Conservation (phyloP, 805 yeast genomes). For the Yarrowia osloensis region DNA sequence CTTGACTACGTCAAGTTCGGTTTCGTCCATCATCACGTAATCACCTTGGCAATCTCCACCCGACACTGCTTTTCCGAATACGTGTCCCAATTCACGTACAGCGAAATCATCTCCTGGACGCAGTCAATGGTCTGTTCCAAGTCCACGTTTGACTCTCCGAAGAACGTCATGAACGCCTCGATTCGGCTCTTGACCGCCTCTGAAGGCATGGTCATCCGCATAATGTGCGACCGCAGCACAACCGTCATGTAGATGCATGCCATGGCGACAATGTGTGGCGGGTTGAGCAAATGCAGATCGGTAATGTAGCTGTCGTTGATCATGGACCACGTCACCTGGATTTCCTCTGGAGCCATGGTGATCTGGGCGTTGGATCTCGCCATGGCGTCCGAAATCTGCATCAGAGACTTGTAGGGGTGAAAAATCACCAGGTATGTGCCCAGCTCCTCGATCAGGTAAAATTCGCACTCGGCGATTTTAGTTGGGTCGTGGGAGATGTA, state of each 20-base stretch:
- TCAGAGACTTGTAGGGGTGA: constrained; percentile 47
- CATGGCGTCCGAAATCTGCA: constrained; percentile 52
- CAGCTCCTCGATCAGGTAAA: constrained; percentile 86
- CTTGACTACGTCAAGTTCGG: no score
- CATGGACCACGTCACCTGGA: constrained; percentile 86
- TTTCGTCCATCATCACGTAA: no score
- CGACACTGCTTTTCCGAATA: constrained; percentile 55
- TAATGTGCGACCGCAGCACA: constrained; percentile 49
- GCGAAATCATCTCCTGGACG: constrained; percentile 76
- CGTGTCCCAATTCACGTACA: constrained; percentile 85
- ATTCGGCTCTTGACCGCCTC: constrained; percentile 48
- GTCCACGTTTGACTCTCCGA: constrained; percentile 76
- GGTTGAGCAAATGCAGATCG: constrained; percentile 76
- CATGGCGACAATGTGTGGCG: constrained; percentile 87
- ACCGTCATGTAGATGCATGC: constrained; percentile 80
- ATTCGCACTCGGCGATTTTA: constrained; percentile 92
- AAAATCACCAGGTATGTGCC: constrained; percentile 46
- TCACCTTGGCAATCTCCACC: constrained; percentile 25
- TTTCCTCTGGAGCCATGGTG: constrained; percentile 51
- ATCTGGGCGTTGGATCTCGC: constrained; percentile 50
- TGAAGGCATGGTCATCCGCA: constrained; percentile 42
- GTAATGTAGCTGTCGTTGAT: constrained; percentile 88
- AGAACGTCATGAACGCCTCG: constrained; percentile 60
- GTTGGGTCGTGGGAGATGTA: constrained; percentile 89
- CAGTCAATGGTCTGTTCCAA: constrained; percentile 76